Evolutionary conservation across 805 yeast species (phyloP).

Genomic region (Candida dajiaensis): DNA sequence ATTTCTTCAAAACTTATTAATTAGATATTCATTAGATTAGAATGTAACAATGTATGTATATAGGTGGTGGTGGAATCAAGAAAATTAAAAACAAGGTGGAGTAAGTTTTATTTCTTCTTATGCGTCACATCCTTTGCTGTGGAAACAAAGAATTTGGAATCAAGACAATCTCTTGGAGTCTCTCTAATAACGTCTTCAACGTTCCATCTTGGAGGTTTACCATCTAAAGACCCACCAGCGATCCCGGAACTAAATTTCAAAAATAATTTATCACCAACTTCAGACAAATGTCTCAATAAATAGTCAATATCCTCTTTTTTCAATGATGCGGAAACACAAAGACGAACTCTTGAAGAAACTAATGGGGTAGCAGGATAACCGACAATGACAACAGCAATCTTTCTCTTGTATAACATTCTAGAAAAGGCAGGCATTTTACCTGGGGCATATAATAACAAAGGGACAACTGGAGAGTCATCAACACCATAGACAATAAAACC

Average conservation of each 20-base stretch:
- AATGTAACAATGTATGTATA: too few species aligned
- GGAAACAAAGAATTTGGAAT: conserved; percentile 30
- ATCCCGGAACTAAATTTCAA: conserved; percentile 75
- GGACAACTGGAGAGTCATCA: conserved; percentile 95
- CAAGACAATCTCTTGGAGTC: conserved; percentile 60
- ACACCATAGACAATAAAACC: conserved; percentile 94
- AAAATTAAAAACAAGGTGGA: too few species aligned
- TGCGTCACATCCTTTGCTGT: conserved; percentile 9
- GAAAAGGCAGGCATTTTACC: conserved; percentile 93
- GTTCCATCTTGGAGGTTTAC: conserved; percentile 70
- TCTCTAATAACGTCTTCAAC: conserved; percentile 69
- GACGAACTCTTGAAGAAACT: conserved; percentile 81
- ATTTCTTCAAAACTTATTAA: too few species aligned
- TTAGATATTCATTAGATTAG: too few species aligned
- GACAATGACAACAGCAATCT: conserved; percentile 91
- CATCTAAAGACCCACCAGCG: conserved; percentile 58
- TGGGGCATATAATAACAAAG: conserved; percentile 81
- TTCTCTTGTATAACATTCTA: conserved; percentile 68
- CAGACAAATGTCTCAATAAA: conserved; percentile 61
- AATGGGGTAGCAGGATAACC: conserved; percentile 98
- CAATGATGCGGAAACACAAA: conserved; percentile 87
- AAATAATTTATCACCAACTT: conserved; percentile 69
- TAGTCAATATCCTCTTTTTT: conserved; percentile 92
- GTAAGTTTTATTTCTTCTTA: not conserved
- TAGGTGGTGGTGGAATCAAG: too few species aligned